Base-by-base conservation (phyloP, 2,329 filamentous ascomycete genomes). In the Tothia fuscella region DNA sequence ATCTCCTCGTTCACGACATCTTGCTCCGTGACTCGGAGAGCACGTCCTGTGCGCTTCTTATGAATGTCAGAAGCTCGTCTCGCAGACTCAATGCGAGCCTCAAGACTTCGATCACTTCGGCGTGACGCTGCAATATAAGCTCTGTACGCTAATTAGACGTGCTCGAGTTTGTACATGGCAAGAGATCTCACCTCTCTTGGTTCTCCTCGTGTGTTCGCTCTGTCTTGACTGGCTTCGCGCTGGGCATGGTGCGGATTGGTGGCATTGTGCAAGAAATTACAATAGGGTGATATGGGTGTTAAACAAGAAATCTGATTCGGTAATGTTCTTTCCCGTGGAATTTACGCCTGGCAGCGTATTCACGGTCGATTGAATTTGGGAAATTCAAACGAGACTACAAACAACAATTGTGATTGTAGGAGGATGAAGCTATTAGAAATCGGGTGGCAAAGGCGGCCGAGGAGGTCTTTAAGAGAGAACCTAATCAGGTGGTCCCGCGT, bases 51-150 rank as follows among this genome's bases (percentile, higher is more conserved):
- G 14, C 87, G 78, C 57, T 80, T 75, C 65, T 87, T 86, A 69
- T 94, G 88, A 28, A 94, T 85, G 53, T 86, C 79, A n/a, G 88
- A 94, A 5, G 88, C 88, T 61, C 84, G 76, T 39, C 78, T 74
- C 12, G 89, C 88, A 3, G 88, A 95, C 57, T 93, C 83, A 14
- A 94, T 74, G 20, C 88, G 78, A 12, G 87, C 87, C 59, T 95
- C 87, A 13, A 94, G 65, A 55, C 82, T 89, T 41, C 88, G 78
- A 54, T 95, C 89, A 51, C 82, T 82, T 49, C 89, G 73, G 49
- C 88, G 71, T 5, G 89, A 95, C 3, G 88, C 88, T 10, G 88
- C 88, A 51, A 95, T 91, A 57, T 93, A 95, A 17, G 88, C 88
- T 54, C 88, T 81, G 52, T 19, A 17, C 9, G 3, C 12, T 7